Evolutionary conservation across 2,329 filamentous ascomycete genomes (phyloP).

Genomic region (Talaromyces verruculosus): DNA sequence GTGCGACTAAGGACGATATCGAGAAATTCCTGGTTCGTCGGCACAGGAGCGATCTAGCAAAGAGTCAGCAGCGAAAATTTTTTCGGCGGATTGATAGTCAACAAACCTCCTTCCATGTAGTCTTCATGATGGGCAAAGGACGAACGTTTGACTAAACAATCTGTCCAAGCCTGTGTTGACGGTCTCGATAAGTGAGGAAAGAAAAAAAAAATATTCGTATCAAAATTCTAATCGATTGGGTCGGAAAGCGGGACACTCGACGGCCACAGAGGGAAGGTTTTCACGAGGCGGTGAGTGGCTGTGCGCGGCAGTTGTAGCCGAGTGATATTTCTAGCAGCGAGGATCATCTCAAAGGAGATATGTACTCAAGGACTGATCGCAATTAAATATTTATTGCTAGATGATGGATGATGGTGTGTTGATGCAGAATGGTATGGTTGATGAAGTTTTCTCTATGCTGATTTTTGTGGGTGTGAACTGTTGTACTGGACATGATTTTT

Average conservation of each 20-base stretch:
- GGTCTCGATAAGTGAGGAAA: neutral
- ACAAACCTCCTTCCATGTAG: conserved; percentile 57
- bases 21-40: conserved; percentile 91
- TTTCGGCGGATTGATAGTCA: neutral
- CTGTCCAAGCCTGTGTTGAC: conserved; percentile 5
- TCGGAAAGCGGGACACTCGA: conserved; percentile 16
- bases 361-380: neutral
- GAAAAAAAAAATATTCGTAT: conserved; percentile 21
- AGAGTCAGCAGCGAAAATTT: conserved; percentile 22
- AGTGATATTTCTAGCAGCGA: neutral
- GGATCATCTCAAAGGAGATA: neutral
- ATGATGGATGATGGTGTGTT: neutral
- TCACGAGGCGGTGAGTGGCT: conserved; percentile 25
- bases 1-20: conserved; percentile 95
- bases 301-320: conserved; percentile 21
- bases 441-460: neutral
- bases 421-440: neutral
- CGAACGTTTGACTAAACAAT: neutral
- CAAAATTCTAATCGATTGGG: conserved; percentile 22
- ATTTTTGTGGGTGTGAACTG: neutral
- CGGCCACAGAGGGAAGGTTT: conserved; percentile 25
- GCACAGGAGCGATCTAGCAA: conserved; percentile 72
- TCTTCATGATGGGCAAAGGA: conserved; percentile 53
- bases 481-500: neutral
- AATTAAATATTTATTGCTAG: neutral